Conservation (phyloP, 768 basidiomycete species). For the Lactifluus echinatus region DNA sequence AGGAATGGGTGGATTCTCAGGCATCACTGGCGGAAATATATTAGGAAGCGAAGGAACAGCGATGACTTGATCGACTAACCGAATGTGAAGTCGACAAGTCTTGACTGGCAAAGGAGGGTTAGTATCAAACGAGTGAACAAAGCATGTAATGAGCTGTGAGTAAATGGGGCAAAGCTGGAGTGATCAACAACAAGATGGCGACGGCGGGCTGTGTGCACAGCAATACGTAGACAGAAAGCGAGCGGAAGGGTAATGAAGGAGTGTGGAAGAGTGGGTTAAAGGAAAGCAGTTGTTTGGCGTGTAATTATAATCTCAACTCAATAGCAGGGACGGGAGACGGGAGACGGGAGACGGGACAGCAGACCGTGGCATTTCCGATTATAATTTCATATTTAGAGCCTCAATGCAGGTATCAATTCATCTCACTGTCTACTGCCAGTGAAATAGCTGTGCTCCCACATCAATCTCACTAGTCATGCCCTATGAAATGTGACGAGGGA, state of each 20-base stretch:
- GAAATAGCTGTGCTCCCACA: slow-evolving; percentile 2
- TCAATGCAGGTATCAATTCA: background rate
- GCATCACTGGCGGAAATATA: slow-evolving; percentile 1
- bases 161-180: background rate
- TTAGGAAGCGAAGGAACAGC: background rate
- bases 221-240: background rate
- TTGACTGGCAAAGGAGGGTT: background rate
- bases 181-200: too few species aligned
- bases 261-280: too few species aligned
- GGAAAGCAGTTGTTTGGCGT: too few species aligned
- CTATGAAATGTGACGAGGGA: slow-evolving; percentile 5
- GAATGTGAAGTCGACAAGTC: background rate
- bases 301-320: too few species aligned
- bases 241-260: background rate
- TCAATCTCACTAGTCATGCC: slow-evolving; percentile 1
- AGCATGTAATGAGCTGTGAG: background rate
- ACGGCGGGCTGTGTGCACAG: background rate
- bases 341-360: too few species aligned
- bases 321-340: too few species aligned
- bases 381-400: slow-evolving; percentile 1
- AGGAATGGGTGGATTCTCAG: background rate
- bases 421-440: background rate
- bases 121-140: background rate
- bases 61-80: background rate
- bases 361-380: too few species aligned